These are phyloP conservation scores for Botryotinia convoluta DNA, from an alignment of 2,329 filamentous ascomycete genomes.

Conservation along the genomic window DNA sequence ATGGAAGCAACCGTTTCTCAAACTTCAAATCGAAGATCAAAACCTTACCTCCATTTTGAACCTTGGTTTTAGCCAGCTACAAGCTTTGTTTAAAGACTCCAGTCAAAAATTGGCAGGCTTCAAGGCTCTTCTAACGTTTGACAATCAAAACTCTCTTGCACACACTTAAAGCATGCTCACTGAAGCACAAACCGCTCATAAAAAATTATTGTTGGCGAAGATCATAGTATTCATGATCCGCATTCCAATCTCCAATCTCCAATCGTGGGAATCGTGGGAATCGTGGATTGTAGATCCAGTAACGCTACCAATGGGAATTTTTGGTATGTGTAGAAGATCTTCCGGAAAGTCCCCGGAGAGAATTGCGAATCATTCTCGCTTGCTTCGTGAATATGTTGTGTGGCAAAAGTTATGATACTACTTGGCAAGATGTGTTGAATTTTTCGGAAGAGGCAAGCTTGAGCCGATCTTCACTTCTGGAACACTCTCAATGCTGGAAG, in stretches of 20 bases:
- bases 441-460: not conserved
- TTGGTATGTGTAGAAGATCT: not conserved
- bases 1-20: not conserved
- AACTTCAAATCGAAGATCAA: not conserved
- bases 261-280: not conserved
- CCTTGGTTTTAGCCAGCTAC: no score
- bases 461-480: not conserved
- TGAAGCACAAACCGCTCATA: not conserved
- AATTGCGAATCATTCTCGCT: not conserved
- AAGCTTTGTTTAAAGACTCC: not conserved
- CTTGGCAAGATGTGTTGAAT: not conserved
- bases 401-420: not conserved
- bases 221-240: not conserved
- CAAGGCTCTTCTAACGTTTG: not conserved
- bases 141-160: not conserved
- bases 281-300: not conserved
- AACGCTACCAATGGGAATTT: not conserved
- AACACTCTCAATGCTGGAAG: not conserved
- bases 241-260: not conserved
- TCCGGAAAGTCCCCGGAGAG: no score
- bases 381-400: no score
- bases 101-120: not conserved
- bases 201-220: not conserved
- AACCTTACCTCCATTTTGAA: not conserved
- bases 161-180: not conserved